A percentile compares a stretch with the other conserved stretches of the same genome.
These are phyloP conservation scores for Cyclotella distinguenda DNA, from an alignment of 108 stramenopile species.

Conservation along the genomic window DNA sequence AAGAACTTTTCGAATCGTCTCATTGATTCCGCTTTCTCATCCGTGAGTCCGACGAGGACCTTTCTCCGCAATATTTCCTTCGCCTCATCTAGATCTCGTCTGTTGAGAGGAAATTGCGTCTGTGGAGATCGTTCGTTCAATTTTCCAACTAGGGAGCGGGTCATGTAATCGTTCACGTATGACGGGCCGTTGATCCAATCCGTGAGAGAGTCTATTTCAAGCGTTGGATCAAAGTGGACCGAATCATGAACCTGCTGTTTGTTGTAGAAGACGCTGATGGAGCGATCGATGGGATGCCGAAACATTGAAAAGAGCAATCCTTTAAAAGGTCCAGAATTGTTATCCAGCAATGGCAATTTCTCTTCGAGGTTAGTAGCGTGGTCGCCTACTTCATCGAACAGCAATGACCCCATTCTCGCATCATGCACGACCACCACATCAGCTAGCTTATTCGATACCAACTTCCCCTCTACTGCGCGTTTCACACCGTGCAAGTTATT, in stretches of 20 bases:
- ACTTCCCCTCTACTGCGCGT: slow-evolving; percentile 26
- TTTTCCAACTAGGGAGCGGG: slow-evolving; percentile 41
- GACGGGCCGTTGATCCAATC: slow-evolving; percentile 31
- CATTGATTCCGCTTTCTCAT: slow-evolving; percentile 44
- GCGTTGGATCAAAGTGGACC: slow-evolving; percentile 34
- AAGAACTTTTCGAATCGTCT: slow-evolving; percentile 44
- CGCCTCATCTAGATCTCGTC: slow-evolving; percentile 41
- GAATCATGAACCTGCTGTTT: slow-evolving; percentile 25
- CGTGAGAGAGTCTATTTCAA: slow-evolving; percentile 32
- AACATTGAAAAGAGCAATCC: slow-evolving; percentile 43
- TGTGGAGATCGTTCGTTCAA: slow-evolving; percentile 8
- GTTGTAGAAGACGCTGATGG: slow-evolving; percentile 33
- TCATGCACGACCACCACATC: slow-evolving; percentile 35
- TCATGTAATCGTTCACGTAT: slow-evolving; percentile 41
- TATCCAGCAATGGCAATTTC: not conserved
- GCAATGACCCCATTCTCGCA: slow-evolving; percentile 24
- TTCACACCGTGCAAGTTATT: slow-evolving; percentile 30
- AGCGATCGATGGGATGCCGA: slow-evolving; percentile 46
- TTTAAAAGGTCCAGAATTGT: not conserved
- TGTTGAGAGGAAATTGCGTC: slow-evolving; percentile 12
- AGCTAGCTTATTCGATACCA: slow-evolving; percentile 25
- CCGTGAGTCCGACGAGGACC: slow-evolving; percentile 40
- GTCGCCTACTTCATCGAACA: slow-evolving; percentile 14
- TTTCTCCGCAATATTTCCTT: slow-evolving; percentile 54
- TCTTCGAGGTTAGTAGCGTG: not conserved